Base-by-base conservation (phyloP, 106 monocot species). In the Phalaenopsis aphrodite region DNA sequence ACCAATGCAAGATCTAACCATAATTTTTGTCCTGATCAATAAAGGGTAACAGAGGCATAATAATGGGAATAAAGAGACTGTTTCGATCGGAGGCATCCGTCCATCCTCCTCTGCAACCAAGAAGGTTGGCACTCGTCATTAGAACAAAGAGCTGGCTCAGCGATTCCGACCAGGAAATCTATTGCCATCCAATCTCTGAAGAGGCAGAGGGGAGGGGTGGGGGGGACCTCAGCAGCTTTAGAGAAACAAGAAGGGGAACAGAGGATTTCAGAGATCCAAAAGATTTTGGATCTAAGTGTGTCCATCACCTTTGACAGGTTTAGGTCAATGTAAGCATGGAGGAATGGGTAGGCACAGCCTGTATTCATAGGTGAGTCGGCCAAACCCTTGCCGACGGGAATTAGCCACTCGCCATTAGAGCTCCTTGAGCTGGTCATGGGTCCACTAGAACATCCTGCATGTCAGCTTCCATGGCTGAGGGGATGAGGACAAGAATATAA, bases 141-240 rank as follows among this genome's bases (percentile, higher is more conserved):
- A 12, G 61, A 19, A 61, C 61, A 61, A 61, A 21, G 21, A 61
- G 61, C 61, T 61, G 21, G 6, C 61, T 61, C 61, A n/a, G 3
- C 61, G 57, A 57, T 57, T 57, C 19, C 57, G 57, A 57, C 57
- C 57, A 19, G 16, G n/a, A 18, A 61, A 61, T 61, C 61, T 61
- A n/a, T 61, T 61, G 61, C n/a, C 4, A 61, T 61, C 61, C 61
- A 61, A 61, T 61, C 61, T 61, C 61, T 61, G 61, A 61, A 21
- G 3, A 61, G 61, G n/a, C 3, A 61, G 8, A 10, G 18, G 61
- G 30, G 30, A 30, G 3, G 21, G 61, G n/a, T 4, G 21, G 8
- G n/a, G 18, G 61, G 61, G 61, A 61, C 61, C 61, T 0, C 61
- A 21, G n/a, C 61, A 61, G n/a, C 5, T 21, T 58, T 61, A 5